Base-by-base conservation (phyloP, 345 rosid species). In the Abelmoschus esculentus region DNA sequence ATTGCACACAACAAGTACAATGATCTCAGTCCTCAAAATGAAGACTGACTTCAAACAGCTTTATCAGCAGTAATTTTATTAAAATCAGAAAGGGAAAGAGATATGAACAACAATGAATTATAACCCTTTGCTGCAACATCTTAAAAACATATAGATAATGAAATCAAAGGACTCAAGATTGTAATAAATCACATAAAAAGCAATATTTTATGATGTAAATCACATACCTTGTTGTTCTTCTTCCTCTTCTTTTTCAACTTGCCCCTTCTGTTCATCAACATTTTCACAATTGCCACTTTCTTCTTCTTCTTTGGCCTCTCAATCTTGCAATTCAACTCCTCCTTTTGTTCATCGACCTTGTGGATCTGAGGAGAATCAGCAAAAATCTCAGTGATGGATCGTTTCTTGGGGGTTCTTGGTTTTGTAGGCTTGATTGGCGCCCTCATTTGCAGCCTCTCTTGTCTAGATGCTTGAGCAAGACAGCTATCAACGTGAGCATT, bases 331-430 rank as follows among this genome's bases (percentile, higher is more conserved):
- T 38, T 38, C 42, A 38, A 38, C 52, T 67, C 63, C 18, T 55
- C 32, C 22, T 66, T 66, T 47, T 34, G 69, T 38, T 36, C 50
- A 42, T 29, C 67, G 4, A 72, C 15, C 59, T 57, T 70, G 2
- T 80, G 75, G 66, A 84, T 76, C 69, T 75, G 83, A 9, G 82
- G 88, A 13, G 87, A 74, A 57, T 72, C 74, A 12, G 89, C 85
- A 26, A 83, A 83, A 64, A 85, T 83, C 70, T 85, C 87, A 1
- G 49, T 64, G 67, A 88, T 79, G 64, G 86, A 86, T 46, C 90
- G 82, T 71, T 84, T 86, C 79, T 85, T 83, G 49, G 80, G 82
- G 3, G 77, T 56, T 54, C 42, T 86, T 49, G 80, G 72, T 70
- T 79, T 84, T 26, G 65, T 44, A 5, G 64, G 75, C 67, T 79